Conservation (phyloP, 306 rosid species). For the Pachyrhizus erosus region DNA sequence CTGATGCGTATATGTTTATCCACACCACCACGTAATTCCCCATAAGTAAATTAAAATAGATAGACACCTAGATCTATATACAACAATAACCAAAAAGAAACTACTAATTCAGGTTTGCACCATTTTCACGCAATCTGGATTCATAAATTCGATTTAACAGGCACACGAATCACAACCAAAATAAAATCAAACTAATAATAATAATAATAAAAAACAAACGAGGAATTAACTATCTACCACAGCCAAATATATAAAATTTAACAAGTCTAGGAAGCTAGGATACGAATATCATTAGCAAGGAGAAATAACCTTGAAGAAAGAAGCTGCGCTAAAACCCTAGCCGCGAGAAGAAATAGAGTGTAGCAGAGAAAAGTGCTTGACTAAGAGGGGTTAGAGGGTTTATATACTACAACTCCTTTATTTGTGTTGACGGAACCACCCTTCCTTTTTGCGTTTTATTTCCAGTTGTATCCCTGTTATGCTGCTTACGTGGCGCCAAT, state of each 20-base stretch:
- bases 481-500: background rate
- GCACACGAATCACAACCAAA: background rate
- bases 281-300: background rate
- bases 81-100: background rate
- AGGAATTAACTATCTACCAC: background rate
- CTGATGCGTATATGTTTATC: background rate
- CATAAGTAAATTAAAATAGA: no score
- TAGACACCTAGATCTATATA: background rate
- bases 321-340: constrained; percentile 43
- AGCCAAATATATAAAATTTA: no score
- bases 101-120: background rate
- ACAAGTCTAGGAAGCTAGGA: background rate
- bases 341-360: background rate
- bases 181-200: background rate
- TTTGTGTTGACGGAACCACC: background rate
- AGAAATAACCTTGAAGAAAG: background rate
- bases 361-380: background rate
- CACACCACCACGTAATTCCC: background rate
- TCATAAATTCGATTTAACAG: background rate
- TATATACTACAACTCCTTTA: constrained; percentile 2
- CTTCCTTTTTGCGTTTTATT: background rate
- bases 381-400: background rate
- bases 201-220: background rate
- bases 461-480: background rate
- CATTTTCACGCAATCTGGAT: background rate